Conservation (phyloP, 228 moss, liverwort and hornwort genomes). For the Sphagnum magellanicum region DNA sequence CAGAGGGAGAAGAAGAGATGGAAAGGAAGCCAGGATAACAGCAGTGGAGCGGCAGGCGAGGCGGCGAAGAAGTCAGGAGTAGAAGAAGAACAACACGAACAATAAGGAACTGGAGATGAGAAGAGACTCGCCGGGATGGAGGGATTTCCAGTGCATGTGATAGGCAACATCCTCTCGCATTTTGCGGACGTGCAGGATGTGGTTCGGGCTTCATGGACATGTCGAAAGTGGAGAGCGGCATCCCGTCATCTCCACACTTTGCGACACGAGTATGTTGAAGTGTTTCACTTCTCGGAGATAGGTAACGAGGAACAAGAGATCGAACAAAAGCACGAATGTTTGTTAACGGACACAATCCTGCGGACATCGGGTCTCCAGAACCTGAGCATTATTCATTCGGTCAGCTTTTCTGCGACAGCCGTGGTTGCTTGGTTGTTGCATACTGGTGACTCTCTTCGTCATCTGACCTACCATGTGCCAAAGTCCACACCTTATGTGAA, state of each 20-base stretch:
- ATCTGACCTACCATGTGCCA: slow-evolving; percentile 51
- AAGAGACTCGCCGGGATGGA: slow-evolving; percentile 28
- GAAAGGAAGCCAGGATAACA: too few species aligned
- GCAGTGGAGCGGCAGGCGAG: too few species aligned
- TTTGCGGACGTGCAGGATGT: slow-evolving; percentile 71
- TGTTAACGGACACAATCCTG: slow-evolving; percentile 66
- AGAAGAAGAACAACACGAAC: too few species aligned
- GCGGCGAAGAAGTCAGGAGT: too few species aligned
- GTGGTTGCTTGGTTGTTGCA: slow-evolving; percentile 83
- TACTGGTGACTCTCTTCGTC: slow-evolving; percentile 62
- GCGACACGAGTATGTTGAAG: too few species aligned
- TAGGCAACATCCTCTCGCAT: slow-evolving; percentile 74
- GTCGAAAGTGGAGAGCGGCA: slow-evolving; percentile 79
- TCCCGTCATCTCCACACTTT: slow-evolving; percentile 67
- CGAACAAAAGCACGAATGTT: slow-evolving; percentile 42
- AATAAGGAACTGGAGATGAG: too few species aligned
- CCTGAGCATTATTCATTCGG: slow-evolving; percentile 35
- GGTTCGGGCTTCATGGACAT: slow-evolving; percentile 61
- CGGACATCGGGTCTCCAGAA: slow-evolving; percentile 65
- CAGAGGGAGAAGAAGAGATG: too few species aligned
- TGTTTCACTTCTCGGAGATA: too few species aligned
- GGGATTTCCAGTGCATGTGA: slow-evolving; percentile 66
- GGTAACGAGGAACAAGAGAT: too few species aligned
- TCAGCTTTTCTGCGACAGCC: slow-evolving; percentile 56
- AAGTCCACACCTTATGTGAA: slow-evolving; percentile 56